Conservation (phyloP, 176 grass and related monocot genomes). For the Raddia distichophylla region DNA sequence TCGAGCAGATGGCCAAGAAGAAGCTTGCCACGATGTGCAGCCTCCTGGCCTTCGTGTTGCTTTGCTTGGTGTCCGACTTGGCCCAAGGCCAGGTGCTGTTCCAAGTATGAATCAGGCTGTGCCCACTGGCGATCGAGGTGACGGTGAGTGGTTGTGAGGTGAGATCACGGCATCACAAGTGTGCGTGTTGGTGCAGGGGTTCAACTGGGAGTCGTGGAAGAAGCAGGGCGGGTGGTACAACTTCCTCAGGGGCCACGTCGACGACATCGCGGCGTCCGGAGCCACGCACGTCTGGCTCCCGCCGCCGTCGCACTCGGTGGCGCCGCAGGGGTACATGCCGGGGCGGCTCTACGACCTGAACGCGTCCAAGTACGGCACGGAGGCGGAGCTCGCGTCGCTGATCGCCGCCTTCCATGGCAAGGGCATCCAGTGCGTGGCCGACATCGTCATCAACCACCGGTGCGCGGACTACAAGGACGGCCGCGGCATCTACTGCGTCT, state of each 20-base stretch:
- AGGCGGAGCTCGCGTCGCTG: slow-evolving; percentile 56
- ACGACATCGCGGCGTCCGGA: slow-evolving; percentile 60
- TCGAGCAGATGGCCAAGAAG: slow-evolving; percentile 25
- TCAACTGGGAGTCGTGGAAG: slow-evolving; percentile 90
- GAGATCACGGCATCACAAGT: too few species aligned
- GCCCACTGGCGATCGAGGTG: too few species aligned
- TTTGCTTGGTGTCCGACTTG: slow-evolving; percentile 37
- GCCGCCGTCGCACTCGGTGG: slow-evolving; percentile 73
- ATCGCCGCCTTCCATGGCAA: slow-evolving; percentile 51
- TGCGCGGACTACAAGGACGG: slow-evolving; percentile 76
- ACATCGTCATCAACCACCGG: slow-evolving; percentile 92
- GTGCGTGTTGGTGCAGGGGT: slow-evolving; percentile 46
- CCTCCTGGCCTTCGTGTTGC: slow-evolving; percentile 26
- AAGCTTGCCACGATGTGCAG: slow-evolving; percentile 7
- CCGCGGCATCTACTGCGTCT: slow-evolving; percentile 53
- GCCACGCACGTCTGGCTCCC: slow-evolving; percentile 88
- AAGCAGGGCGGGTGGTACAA: slow-evolving; percentile 84
- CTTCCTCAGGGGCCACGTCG: slow-evolving; percentile 43
- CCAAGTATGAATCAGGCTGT: background rate
- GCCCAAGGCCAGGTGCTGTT: slow-evolving; percentile 47
- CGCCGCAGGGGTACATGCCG: slow-evolving; percentile 82
- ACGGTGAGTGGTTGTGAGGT: too few species aligned
- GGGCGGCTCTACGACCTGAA: slow-evolving; percentile 81
- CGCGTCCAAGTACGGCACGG: slow-evolving; percentile 75
- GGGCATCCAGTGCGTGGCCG: slow-evolving; percentile 67